These are phyloP conservation scores for Cucumis melo DNA, from an alignment of 306 rosid species.

Conservation along the genomic window DNA sequence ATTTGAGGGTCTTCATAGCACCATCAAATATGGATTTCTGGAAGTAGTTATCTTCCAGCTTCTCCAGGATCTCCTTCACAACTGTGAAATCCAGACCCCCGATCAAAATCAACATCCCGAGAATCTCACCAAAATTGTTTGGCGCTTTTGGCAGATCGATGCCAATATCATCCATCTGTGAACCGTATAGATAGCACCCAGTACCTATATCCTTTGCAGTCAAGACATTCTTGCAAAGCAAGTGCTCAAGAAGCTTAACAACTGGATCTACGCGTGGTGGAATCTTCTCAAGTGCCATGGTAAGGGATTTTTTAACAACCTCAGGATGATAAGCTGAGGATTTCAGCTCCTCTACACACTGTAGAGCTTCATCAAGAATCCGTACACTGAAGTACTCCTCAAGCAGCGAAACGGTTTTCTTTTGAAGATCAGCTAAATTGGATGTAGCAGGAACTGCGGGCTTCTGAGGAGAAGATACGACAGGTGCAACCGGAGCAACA, in stretches of 20 bases:
- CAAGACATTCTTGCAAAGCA: conserved; percentile 13
- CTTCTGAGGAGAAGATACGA: conserved; percentile 7
- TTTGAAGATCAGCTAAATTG: conserved; percentile 9
- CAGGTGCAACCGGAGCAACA: neutral
- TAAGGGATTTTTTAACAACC: conserved; percentile 24
- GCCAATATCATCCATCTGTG: conserved; percentile 22
- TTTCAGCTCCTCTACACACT: conserved; percentile 31
- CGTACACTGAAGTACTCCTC: conserved; percentile 32
- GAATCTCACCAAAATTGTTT: conserved; percentile 22
- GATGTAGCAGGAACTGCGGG: conserved; percentile 5
- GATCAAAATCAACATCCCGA: conserved; percentile 15
- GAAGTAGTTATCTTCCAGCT: conserved; percentile 20
- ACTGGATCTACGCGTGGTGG: conserved; percentile 23
- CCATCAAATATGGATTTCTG: conserved; percentile 13
- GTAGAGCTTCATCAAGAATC: conserved; percentile 27
- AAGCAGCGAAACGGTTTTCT: conserved; percentile 23
- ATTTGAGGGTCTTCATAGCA: conserved; percentile 12
- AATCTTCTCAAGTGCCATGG: conserved; percentile 22
- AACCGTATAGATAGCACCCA: conserved; percentile 23
- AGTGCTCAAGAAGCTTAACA: conserved; percentile 19
- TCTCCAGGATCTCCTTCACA: conserved; percentile 16
- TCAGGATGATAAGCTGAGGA: conserved; percentile 21
- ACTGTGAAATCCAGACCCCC: conserved; percentile 19
- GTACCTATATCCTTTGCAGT: conserved; percentile 18
- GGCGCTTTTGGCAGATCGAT: conserved; percentile 31